Conservation (phyloP, 2,329 filamentous ascomycete genomes). For the Chaetomium strumarium region DNA sequence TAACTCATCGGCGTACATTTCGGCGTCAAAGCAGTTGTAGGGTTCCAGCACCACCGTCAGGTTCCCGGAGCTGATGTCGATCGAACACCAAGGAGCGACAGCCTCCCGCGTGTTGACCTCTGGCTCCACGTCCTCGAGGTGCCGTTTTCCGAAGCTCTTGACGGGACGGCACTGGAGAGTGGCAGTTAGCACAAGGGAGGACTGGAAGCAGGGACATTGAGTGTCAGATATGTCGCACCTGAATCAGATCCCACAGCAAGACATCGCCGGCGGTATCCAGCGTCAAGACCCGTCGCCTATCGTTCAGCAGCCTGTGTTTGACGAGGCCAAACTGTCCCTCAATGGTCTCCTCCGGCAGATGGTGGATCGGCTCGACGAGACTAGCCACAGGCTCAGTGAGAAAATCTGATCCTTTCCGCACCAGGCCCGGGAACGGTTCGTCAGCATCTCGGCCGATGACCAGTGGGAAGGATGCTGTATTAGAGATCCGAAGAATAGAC, state of each 20-base stretch:
- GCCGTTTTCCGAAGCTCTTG: constrained; percentile 86
- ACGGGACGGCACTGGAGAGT: constrained; percentile 72
- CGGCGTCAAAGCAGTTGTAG: constrained; percentile 94
- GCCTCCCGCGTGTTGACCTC: constrained; percentile 83
- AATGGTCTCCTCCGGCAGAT: constrained; percentile 71
- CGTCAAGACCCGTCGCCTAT: constrained; percentile 81
- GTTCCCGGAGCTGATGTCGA: constrained; percentile 88
- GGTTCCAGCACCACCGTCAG: constrained; percentile 87
- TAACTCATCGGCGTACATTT: constrained; percentile 92
- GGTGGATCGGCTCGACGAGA: constrained; percentile 57
- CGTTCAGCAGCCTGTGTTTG: constrained; percentile 87
- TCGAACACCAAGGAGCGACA: constrained; percentile 92
- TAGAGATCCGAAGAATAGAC: constrained; percentile 76
- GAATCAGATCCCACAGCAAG: constrained; percentile 86
- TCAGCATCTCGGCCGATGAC: constrained; percentile 48
- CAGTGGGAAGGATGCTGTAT: constrained; percentile 70
- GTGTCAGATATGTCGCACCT: constrained; percentile 44
- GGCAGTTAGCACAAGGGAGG: constrained; percentile 4
- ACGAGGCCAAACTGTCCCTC: constrained; percentile 93
- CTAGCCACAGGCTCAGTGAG: constrained; percentile 43
- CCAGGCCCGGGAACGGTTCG: constrained; percentile 34
- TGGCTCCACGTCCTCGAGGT: constrained; percentile 85
- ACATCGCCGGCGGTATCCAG: constrained; percentile 94
- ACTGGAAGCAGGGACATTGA: background rate
- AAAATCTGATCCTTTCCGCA: constrained; percentile 54